Evolutionary conservation across 2,329 filamentous ascomycete genomes (phyloP).

Genomic region (Chrysoporthe cubensis): DNA sequence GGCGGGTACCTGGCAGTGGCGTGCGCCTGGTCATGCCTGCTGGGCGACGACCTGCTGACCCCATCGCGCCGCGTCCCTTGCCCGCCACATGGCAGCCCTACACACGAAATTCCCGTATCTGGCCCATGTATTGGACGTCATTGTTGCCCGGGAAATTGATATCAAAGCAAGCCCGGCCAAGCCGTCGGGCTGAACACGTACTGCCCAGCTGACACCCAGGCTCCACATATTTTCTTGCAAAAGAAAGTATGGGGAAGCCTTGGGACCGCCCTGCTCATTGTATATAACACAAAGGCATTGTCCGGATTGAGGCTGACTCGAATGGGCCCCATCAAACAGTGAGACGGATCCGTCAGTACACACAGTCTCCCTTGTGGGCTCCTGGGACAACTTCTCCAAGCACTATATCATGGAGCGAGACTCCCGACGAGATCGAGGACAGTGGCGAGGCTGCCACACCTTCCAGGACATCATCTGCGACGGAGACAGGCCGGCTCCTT

Average conservation of each 20-base stretch:
- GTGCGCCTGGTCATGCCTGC: conserved; percentile 22
- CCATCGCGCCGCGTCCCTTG: conserved; percentile 19
- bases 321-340: conserved; percentile 41
- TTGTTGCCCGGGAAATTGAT: conserved; percentile 22
- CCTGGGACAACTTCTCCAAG: conserved; percentile 91
- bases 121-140: conserved; percentile 20
- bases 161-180: conserved; percentile 22
- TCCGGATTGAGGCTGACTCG: conserved; percentile 22
- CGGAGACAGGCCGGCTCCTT: conserved; percentile 60
- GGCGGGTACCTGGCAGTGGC: conserved; percentile 27
- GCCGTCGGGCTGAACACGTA: conserved; percentile 26
- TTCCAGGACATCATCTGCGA: conserved; percentile 87
- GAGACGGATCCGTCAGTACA: conserved; percentile 63
- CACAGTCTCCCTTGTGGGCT: conserved; percentile 82
- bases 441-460: conserved; percentile 86
- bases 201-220: conserved; percentile 20
- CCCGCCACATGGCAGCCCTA: conserved; percentile 27
- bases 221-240: conserved; percentile 9
- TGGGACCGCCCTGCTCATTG: conserved; percentile 6
- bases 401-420: conserved; percentile 84
- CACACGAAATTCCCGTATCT: neutral
- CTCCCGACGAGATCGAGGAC: conserved; percentile 69
- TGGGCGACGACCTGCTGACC: conserved; percentile 20
- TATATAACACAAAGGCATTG: conserved; percentile 22
- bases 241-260: conserved; percentile 6